Base-by-base conservation (phyloP, 2,329 filamentous ascomycete genomes). In the Pseudonectria foliicola region DNA sequence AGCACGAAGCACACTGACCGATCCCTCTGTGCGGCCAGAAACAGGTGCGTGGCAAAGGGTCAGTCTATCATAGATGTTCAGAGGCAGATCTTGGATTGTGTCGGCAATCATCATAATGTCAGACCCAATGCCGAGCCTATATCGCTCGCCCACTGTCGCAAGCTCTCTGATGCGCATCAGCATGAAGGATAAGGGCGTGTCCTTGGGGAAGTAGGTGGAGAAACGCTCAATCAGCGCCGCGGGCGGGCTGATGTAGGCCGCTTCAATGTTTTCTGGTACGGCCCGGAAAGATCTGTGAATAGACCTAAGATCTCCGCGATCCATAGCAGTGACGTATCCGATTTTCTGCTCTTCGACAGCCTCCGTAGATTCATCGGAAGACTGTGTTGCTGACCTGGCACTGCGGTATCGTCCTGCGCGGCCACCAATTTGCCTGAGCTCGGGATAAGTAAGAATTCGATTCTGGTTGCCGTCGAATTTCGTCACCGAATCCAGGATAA, bases 371-470 rank as follows among this genome's bases (percentile, higher is more conserved):
- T 45, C 34, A 5, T 34, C 18, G 1, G 29, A 37, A 3, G 13
- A 31, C 15, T 37, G 25, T 4, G 42, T 35, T 7, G 45, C 36
- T 37, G 40, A 55, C 38, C 31, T 71, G 69, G 52, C 85, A 18
- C 82, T 81, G 37, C 81, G 80, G 60, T 81, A 98, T 29, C 92
- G 81, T 18, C 92, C 92, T 10, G 92, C 92, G 46, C 92, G 80
- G 13, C 92, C 92, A 32, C 80, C 92, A 52, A 98, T 98, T 56
- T 98, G 92, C 60, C 95, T 95, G 51, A 95, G 71, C 46, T 95
- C 85, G 0, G 88, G 82, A 3, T 83, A 69, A 1, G 71, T 66
- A 15, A 98, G 68, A 4, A 68, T 62, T 12, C 76, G 67, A 21
- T 72, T 68, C 5, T 66, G 61, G 1, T 47, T 53, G 2, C 82